Evolutionary conservation across 148 eudicot species (phyloP).

Genomic region (Dianthus caryophyllus): DNA sequence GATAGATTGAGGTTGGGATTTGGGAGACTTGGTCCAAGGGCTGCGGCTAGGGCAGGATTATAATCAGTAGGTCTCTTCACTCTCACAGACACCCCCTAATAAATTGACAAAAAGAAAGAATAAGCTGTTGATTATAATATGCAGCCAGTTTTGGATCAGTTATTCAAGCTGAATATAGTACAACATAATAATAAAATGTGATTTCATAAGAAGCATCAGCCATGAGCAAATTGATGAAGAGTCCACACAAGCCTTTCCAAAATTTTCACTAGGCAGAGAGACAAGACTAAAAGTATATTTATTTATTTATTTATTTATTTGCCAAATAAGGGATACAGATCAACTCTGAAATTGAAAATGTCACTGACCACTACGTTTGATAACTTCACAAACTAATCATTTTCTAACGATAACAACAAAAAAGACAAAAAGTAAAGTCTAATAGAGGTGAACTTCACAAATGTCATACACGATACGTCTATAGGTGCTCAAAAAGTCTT

Average conservation of each 20-base stretch:
- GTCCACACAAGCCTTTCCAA: not conserved
- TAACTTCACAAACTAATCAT: too few relatives aligned
- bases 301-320: too few relatives aligned
- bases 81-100: conserved; percentile 83
- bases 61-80: conserved; percentile 91
- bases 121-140: conserved; percentile 2
- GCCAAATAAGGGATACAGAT: too few relatives aligned
- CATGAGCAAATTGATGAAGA: not conserved
- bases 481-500: not conserved
- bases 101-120: conserved; percentile 22
- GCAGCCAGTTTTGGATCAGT: conserved; percentile 13
- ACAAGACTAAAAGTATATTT: not conserved
- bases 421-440: not conserved
- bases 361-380: too few relatives aligned
- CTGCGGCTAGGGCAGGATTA: conserved; percentile 80
- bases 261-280: not conserved
- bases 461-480: not conserved
- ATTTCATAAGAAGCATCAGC: not conserved
- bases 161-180: not conserved
- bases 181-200: not conserved
- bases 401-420: not conserved
- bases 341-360: too few relatives aligned
- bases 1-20: conserved; percentile 73
- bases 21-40: conserved; percentile 89
- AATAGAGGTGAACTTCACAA: not conserved